phyloP scores from a whole-genome alignment of 129 eudicot genomes.

The Ambrosia trifida region DNA sequence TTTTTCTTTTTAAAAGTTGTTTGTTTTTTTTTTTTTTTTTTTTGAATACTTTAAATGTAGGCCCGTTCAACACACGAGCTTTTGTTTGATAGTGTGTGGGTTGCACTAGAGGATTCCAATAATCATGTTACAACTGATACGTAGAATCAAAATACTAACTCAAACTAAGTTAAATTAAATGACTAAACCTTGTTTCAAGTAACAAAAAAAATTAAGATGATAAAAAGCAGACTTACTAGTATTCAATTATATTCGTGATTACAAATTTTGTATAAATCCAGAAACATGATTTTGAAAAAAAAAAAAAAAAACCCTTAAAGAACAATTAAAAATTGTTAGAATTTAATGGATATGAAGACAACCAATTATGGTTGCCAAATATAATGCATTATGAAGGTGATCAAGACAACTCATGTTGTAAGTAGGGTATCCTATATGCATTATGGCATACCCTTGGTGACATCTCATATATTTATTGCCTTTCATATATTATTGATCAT shows the following conservation, averaged over 20 bases:
- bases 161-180: neutral
- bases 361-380: constrained; percentile 34
- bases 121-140: neutral
- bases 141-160: neutral
- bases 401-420: constrained; percentile 43
- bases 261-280: neutral
- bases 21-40: neutral
- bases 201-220: neutral
- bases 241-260: neutral
- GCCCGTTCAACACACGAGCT: neutral
- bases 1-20: too few species aligned
- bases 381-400: constrained; percentile 38
- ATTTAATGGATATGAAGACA: constrained; percentile 28
- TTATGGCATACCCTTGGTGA: constrained; percentile 29
- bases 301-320: neutral
- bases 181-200: neutral
- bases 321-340: neutral
- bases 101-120: neutral
- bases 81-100: neutral
- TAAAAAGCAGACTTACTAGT: neutral
- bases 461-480: constrained; percentile 8
- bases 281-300: neutral
- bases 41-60: neutral
- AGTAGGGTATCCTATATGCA: constrained; percentile 35
- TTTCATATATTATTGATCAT: neutral